Evolutionary conservation across 257 asterid genomes (phyloP).

Genomic region (Thymus quinquecostatus): DNA sequence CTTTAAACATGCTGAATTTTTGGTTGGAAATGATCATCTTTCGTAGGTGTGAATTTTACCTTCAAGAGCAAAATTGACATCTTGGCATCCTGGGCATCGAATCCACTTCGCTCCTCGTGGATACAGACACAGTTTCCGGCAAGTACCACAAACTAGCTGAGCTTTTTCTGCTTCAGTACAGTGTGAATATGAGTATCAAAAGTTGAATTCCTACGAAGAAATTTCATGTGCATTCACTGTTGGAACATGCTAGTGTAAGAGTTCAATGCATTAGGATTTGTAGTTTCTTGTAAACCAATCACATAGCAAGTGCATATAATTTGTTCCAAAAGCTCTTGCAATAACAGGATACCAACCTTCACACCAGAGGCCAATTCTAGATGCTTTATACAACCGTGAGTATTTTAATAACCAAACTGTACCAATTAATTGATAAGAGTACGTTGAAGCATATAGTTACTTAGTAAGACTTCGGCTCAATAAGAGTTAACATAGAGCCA

Average conservation of each 20-base stretch:
- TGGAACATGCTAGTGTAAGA: not conserved
- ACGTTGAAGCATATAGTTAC: not conserved
- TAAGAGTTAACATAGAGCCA: not conserved
- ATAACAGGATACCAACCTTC: not conserved
- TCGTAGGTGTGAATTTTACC: conserved; percentile 44
- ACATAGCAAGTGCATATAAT: no score
- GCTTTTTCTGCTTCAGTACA: conserved; percentile 59
- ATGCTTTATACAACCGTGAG: not conserved
- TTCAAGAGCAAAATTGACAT: conserved; percentile 80
- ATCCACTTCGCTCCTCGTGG: conserved; percentile 82
- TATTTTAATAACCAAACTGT: not conserved
- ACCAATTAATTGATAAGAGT: not conserved
- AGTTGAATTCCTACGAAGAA: conserved; percentile 2
- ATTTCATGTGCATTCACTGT: not conserved
- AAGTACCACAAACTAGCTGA: conserved; percentile 90
- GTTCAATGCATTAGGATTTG: not conserved
- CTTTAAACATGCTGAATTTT: not conserved
- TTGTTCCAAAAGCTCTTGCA: no score
- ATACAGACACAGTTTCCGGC: conserved; percentile 73
- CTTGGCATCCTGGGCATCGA: conserved; percentile 80
- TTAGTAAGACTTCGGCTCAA: not conserved
- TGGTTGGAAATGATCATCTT: conserved; percentile 13
- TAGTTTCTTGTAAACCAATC: no score
- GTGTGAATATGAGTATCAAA: conserved; percentile 25
- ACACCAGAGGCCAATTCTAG: not conserved